phyloP scores from a whole-genome alignment of 257 asterid species.

The Capsicum rhomboideum region DNA sequence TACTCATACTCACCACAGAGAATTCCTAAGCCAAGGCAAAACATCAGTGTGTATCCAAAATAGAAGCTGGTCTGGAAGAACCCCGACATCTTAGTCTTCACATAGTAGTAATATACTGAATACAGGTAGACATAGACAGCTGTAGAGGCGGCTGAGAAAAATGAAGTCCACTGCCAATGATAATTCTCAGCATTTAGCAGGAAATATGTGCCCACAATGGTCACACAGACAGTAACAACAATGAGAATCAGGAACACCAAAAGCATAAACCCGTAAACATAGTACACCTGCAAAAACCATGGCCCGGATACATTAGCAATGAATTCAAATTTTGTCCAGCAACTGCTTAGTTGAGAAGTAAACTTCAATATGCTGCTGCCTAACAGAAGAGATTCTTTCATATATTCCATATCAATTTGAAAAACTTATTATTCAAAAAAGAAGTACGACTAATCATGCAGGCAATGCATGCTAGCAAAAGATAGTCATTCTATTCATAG shows the following conservation, averaged over 20 bases:
- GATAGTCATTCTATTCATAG: not conserved
- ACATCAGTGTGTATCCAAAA: constrained; percentile 61
- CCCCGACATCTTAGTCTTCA: constrained; percentile 70
- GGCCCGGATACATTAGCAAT: not conserved
- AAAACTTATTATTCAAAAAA: not conserved
- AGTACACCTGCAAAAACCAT: constrained; percentile 43
- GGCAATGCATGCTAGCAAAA: not conserved
- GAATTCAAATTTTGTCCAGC: not conserved
- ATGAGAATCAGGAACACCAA: constrained; percentile 55
- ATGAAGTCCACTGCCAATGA: constrained; percentile 77
- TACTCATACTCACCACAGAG: constrained; percentile 58
- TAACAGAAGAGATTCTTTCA: not conserved
- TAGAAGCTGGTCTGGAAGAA: constrained; percentile 67
- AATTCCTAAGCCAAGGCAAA: constrained; percentile 64
- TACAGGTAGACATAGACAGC: constrained; percentile 49
- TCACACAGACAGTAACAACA: constrained; percentile 58
- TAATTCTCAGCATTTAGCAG: constrained; percentile 66
- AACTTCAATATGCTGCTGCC: not conserved
- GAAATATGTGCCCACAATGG: constrained; percentile 59
- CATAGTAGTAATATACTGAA: constrained; percentile 48
- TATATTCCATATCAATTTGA: not conserved
- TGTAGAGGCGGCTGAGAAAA: constrained; percentile 61
- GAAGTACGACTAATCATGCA: not conserved
- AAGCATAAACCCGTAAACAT: constrained; percentile 65
- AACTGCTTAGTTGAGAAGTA: not conserved